Evolutionary conservation across 441 rosid species (phyloP), one percentile per base, ranked within the genome.

Genomic region (Arabidopsis hybrid): DNA sequence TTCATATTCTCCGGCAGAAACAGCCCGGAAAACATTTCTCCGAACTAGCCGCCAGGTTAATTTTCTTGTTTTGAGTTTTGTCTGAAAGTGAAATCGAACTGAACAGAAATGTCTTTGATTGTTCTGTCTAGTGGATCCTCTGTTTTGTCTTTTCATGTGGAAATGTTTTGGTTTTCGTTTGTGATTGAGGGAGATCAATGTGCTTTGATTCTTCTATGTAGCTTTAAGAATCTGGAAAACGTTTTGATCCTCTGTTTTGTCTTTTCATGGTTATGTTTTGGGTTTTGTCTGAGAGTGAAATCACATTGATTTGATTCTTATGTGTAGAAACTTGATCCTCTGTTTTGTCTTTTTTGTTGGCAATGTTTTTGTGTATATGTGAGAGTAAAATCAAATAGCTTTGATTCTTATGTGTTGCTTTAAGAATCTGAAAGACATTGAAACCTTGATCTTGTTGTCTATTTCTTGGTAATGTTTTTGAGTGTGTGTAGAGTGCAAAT

Each of bases 1-100:
- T 93, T 77, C 98, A 93, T 78, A 89, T 80, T 1, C 96, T 91
- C 62, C 85, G 97, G 67, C 97, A 93, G 49, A 81, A 87, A 51
- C 97, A 89, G 83, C 91, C 85, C n/a, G 93, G 87, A 17, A 89
- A 88, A 80, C 93, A 91, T 79, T 93, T 93, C 69, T 45, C 86
- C 0, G 97, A 93, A 72, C 87, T 74, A 57, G 96, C 93, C 12
- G 90, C 96, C 39, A 88, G 98, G 98, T 92, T 26, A 40, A 34
- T 21, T 69, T 63, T 38, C 53, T 6, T 55, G 60, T 47, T 56
- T 55, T 45, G 45, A 29, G 32, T 31, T 69, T 61, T 62, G 35
- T 55, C 46, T 57, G 55, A 61, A 1, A 31, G 62, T 31, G 43
- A 29, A 61, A 1, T 3, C 1, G 29, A 56, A 40, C 0, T 59